phyloP scores from a whole-genome alignment of 2,329 filamentous ascomycete genomes.

The Aureobasidium leucospermi region DNA sequence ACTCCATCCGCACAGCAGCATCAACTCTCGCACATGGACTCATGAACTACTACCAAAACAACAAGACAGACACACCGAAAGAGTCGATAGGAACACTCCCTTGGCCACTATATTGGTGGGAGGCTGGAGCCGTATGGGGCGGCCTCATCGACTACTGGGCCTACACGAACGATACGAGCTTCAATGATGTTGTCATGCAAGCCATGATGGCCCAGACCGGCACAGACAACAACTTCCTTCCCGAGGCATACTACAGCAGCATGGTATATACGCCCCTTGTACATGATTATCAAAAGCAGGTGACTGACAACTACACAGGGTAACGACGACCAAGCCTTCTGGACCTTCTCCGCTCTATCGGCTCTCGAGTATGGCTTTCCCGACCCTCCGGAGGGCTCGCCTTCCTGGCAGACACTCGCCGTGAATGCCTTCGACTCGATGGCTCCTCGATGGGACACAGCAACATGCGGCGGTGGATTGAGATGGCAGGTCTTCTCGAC shows the following conservation, averaged over 20 bases:
- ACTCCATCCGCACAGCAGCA: constrained; percentile 28
- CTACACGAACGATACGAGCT: constrained; percentile 38
- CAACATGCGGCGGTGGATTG: constrained; percentile 63
- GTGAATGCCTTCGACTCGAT: constrained; percentile 79
- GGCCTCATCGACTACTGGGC: constrained; percentile 36
- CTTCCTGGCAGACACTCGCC: constrained; percentile 65
- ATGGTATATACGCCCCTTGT: constrained; percentile 13
- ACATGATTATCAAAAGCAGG: not conserved
- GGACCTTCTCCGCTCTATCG: constrained; percentile 74
- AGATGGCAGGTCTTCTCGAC: constrained; percentile 77
- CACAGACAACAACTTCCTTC: constrained; percentile 36
- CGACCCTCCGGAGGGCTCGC: constrained; percentile 55
- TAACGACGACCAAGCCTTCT: constrained; percentile 64
- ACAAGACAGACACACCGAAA: constrained; percentile 23
- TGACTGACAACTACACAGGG: constrained; percentile 17
- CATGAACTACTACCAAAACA: constrained; percentile 30
- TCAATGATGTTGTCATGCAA: constrained; percentile 35
- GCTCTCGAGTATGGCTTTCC: constrained; percentile 72
- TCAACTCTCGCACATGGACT: constrained; percentile 26
- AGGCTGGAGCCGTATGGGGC: constrained; percentile 31
- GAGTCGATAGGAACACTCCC: constrained; percentile 33
- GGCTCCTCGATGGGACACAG: constrained; percentile 59
- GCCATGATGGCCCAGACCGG: constrained; percentile 37
- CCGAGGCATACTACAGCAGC: constrained; percentile 28
- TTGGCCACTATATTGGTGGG: constrained; percentile 42